Conservation (phyloP, 805 yeast species). For the Barnettozyma californica region DNA sequence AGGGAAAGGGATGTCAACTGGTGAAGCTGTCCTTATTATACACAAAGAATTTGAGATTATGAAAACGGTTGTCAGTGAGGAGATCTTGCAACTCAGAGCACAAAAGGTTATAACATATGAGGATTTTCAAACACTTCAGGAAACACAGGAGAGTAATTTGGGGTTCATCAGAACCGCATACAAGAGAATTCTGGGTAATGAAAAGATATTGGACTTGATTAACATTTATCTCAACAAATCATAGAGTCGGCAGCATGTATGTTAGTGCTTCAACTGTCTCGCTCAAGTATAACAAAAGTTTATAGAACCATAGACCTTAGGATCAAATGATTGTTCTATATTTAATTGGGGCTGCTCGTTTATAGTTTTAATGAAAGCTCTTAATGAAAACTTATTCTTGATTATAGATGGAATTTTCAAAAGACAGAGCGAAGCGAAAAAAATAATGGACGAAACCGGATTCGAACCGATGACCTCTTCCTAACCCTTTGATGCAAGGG, state of each 20-base stretch:
- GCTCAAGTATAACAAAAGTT: no score
- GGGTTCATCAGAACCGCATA: constrained; percentile 20
- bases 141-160: constrained; percentile 15
- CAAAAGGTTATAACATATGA: constrained; percentile 14
- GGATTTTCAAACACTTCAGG: constrained; percentile 18
- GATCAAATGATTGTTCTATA: no score
- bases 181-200: constrained; percentile 18
- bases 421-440: not conserved
- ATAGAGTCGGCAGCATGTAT: not conserved
- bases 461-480: constrained; percentile 57
- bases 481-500: constrained; percentile 41
- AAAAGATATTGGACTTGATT: constrained; percentile 18
- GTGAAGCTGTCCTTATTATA: constrained; percentile 20
- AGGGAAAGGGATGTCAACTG: constrained; percentile 11
- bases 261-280: no score
- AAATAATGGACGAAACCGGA: constrained; percentile 44
- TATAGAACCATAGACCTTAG: no score
- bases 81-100: constrained; percentile 16
- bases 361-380: no score
- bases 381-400: no score
- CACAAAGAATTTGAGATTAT: constrained; percentile 21
- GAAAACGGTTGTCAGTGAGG: constrained; percentile 19
- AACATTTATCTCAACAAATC: constrained; percentile 17
- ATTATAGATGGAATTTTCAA: no score
- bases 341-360: not conserved